These are phyloP conservation scores for Sugiyamaella paludigena DNA, from an alignment of 1,139 yeast genomes.

Conservation along the genomic window DNA sequence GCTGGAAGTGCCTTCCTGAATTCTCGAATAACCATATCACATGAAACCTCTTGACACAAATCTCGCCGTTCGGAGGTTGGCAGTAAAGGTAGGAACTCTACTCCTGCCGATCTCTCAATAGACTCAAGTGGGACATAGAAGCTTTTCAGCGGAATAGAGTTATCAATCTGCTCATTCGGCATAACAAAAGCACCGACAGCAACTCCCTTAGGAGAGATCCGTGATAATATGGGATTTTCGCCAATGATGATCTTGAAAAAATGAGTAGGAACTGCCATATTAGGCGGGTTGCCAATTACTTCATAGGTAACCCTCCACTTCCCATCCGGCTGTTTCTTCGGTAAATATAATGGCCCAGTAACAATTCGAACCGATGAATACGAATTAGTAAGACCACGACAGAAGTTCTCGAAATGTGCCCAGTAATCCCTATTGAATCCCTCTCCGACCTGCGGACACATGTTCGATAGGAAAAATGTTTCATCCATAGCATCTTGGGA, in stretches of 20 bases:
- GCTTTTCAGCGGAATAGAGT: conserved; percentile 62
- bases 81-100: conserved; percentile 71
- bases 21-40: conserved; percentile 81
- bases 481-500: conserved; percentile 91
- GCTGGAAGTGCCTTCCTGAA: conserved; percentile 54
- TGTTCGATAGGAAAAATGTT: conserved; percentile 83
- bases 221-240: conserved; percentile 48
- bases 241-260: conserved; percentile 89
- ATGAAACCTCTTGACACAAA: conserved; percentile 75
- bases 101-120: conserved; percentile 80
- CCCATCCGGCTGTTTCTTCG: conserved; percentile 71
- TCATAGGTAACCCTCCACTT: conserved; percentile 84
- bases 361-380: conserved; percentile 78
- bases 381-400: conserved; percentile 63
- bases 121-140: conserved; percentile 92
- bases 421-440: conserved; percentile 97
- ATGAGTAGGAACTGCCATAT: conserved; percentile 95
- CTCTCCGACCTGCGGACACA: conserved; percentile 96
- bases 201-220: conserved; percentile 36
- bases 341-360: conserved; percentile 92
- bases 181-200: conserved; percentile 90
- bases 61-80: conserved; percentile 59
- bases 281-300: conserved; percentile 96
- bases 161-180: conserved; percentile 77
- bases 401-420: conserved; percentile 94